Base-by-base conservation (phyloP, 345 rosid genomes). In the Euclidium syriacum region DNA sequence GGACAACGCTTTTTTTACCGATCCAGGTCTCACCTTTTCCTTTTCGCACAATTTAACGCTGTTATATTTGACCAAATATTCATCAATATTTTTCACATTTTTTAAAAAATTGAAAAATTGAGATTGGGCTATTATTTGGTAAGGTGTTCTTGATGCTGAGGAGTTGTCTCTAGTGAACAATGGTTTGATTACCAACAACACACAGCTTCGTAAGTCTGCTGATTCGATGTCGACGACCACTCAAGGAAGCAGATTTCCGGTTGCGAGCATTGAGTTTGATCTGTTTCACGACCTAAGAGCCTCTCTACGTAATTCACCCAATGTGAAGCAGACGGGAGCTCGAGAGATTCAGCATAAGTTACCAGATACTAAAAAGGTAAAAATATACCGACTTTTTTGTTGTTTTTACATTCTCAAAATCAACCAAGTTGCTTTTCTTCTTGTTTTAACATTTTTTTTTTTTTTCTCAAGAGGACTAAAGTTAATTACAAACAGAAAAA, bases 121-220 rank as follows among this genome's bases (percentile, higher is more conserved):
- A 39, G 10, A 7, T 48, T 58, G 34, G 34, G 10, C 32, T 16
- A n/a, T 3, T 30, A 16, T 29, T n/a, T 67, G 47, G 0, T 15
- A 62, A 70, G 75, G 75, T 55, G 69, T 70, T 63, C 75, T 70
- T 54, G 64, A 70, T 47, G 53, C 59, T 25, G 69, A 70, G 32
- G 75, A 70, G 29, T 22, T 70, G 30, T 63, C 58, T 32, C 30
- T 70, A 3, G 47, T 70, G 24, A 70, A 55, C 70, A 47, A 39
- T 22, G 69, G 75, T 38, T 62, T 55, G n/a, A n/a, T n/a, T 64
- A 55, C 14, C 8, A 48, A 3, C 29, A 46, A 38, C 26, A 48
- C 57, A 29, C 38, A 30, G 22, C 52, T 41, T 46, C 50, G 35
- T 5, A 62, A 22, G 23, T 48, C 69, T 23, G 22, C 30, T 55